phyloP scores from a whole-genome alignment of 108 stramenopile species.

The Bacterosira constricta region DNA sequence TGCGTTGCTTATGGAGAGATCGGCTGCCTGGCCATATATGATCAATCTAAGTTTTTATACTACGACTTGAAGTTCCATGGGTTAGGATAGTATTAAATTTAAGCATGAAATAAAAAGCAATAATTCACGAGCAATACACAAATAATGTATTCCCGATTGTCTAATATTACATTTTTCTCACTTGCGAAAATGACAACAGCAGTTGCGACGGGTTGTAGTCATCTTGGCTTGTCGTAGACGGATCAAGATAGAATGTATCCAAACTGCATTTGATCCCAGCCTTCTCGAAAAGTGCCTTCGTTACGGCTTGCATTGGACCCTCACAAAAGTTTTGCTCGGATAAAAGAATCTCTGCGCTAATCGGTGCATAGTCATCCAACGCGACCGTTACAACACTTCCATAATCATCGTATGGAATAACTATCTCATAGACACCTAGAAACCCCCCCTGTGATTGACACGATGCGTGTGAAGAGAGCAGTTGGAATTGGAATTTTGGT shows the following conservation, averaged over 20 bases:
- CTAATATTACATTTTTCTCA: slow-evolving; percentile 42
- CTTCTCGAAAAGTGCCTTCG: slow-evolving; percentile 39
- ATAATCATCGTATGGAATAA: slow-evolving; percentile 69
- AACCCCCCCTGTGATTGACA: too few species aligned
- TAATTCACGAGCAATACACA: too few species aligned
- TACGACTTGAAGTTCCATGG: background rate
- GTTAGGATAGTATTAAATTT: background rate
- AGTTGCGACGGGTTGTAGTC: slow-evolving; percentile 68
- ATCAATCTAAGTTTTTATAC: too few species aligned
- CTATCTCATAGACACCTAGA: slow-evolving; percentile 52
- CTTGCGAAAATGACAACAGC: slow-evolving; percentile 47
- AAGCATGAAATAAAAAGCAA: too few species aligned
- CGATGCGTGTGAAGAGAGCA: too few species aligned
- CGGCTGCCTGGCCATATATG: too few species aligned
- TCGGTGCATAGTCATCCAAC: slow-evolving; percentile 57
- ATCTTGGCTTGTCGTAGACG: slow-evolving; percentile 60
- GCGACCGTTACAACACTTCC: slow-evolving; percentile 68
- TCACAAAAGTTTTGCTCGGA: slow-evolving; percentile 50
- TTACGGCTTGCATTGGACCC: slow-evolving; percentile 53
- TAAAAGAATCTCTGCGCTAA: slow-evolving; percentile 56
- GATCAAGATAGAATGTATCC: slow-evolving; percentile 68
- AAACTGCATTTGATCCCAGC: slow-evolving; percentile 43
- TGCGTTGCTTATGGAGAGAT: too few species aligned
- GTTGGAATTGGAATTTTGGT: too few species aligned
- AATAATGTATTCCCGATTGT: background rate